Conservation (phyloP, 2,329 filamentous ascomycete species). For the Didymella pinodella region DNA sequence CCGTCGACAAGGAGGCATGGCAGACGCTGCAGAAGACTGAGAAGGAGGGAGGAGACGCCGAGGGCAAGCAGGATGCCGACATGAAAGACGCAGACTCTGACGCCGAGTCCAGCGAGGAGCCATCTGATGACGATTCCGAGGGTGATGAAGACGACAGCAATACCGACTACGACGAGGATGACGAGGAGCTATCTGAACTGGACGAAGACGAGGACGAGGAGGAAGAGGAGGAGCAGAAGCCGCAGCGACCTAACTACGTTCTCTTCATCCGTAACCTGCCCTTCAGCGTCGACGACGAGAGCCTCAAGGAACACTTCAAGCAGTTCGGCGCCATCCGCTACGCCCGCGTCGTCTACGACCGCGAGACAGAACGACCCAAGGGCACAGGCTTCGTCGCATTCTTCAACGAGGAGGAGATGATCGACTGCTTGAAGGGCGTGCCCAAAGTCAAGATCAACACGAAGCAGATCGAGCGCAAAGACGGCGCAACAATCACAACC, state of each 20-base stretch:
- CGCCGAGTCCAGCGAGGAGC: constrained; percentile 50
- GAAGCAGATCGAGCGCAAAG: constrained; percentile 46
- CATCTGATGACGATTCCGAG: constrained; percentile 54
- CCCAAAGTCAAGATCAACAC: constrained; percentile 60
- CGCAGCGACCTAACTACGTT: constrained; percentile 73
- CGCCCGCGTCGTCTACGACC: constrained; percentile 89
- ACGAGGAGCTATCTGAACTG: constrained; percentile 46
- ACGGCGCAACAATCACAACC: constrained; percentile 46
- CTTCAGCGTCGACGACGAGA: constrained; percentile 84
- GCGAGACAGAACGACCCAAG: constrained; percentile 81
- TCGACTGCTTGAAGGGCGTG: constrained; percentile 76
- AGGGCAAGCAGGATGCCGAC: constrained; percentile 52
- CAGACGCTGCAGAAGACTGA: constrained; percentile 63
- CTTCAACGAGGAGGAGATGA: constrained; percentile 76
- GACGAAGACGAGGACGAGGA: constrained; percentile 53
- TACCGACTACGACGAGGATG: constrained; percentile 54
- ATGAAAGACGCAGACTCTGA: constrained; percentile 48
- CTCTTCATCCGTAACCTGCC: constrained; percentile 94
- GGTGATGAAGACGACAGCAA: constrained; percentile 49
- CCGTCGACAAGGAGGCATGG: constrained; percentile 90
- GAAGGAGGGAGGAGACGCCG: constrained; percentile 52
- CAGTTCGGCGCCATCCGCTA: constrained; percentile 89
- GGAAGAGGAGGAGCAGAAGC: constrained; percentile 36
- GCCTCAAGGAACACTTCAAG: constrained; percentile 84
- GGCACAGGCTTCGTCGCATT: constrained; percentile 98